Evolutionary conservation across 208 protist species (phyloP).

Genomic region (Angomonas desouzai): DNA sequence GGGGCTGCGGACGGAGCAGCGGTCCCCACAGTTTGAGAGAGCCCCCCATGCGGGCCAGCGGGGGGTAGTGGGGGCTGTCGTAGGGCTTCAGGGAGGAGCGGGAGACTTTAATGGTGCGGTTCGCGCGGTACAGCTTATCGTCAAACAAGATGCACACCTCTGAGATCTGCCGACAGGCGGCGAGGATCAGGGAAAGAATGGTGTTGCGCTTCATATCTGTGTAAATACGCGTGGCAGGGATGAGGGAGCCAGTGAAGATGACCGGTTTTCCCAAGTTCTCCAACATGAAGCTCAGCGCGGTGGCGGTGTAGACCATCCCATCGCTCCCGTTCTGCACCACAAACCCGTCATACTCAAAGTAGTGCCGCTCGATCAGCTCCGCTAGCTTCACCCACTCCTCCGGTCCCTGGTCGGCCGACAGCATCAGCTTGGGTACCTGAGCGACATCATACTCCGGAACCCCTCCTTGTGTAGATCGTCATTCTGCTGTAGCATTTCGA

Average conservation of each 20-base stretch:
- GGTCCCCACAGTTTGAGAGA: constrained; percentile 43
- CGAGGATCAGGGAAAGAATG: constrained; percentile 79
- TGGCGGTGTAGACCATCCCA: constrained; percentile 94
- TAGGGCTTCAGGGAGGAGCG: constrained; percentile 86
- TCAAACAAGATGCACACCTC: constrained; percentile 96
- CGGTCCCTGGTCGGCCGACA: constrained; percentile 58
- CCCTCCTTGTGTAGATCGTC: constrained; percentile 60
- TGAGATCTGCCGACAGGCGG: constrained; percentile 74
- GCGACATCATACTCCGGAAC: constrained; percentile 54
- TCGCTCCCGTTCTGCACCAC: constrained; percentile 96
- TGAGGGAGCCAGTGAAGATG: constrained; percentile 95
- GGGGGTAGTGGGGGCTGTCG: constrained; percentile 85
- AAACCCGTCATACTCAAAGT: constrained; percentile 95
- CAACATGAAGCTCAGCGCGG: constrained; percentile 95
- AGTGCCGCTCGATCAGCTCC: constrained; percentile 20
- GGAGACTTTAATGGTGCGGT: constrained; percentile 84
- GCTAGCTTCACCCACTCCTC: constrained; percentile 18
- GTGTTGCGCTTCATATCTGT: constrained; percentile 89
- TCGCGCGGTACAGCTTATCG: constrained; percentile 92
- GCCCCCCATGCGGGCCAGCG: constrained; percentile 74
- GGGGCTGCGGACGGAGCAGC: constrained; percentile 45
- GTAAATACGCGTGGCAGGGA: constrained; percentile 82
- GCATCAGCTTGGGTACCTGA: constrained; percentile 46
- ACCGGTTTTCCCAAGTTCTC: constrained; percentile 96
- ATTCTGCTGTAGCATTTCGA: constrained; percentile 39